A percentile compares a stretch with the other conserved stretches of the same genome.
Conservation (phyloP, 306 rosid genomes). For the Acacia acuminata region DNA sequence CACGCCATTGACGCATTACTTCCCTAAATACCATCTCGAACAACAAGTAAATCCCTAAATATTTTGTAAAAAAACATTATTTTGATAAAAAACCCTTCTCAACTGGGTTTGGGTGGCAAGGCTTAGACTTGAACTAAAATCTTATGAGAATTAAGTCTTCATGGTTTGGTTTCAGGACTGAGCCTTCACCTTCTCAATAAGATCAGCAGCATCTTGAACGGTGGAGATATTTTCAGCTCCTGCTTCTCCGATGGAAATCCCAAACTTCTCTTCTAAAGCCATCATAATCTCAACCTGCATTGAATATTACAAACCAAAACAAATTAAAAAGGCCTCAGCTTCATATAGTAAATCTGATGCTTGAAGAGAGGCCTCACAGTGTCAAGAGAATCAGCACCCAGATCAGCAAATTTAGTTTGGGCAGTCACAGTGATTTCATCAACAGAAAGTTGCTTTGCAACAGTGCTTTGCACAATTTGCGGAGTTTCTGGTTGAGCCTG, state of each 20-base stretch:
- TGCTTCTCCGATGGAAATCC: slow-evolving; percentile 60
- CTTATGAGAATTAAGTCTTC: neutral
- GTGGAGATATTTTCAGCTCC: slow-evolving; percentile 73
- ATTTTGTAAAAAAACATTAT: no score
- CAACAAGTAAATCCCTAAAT: no score
- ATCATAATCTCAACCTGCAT: slow-evolving; percentile 65
- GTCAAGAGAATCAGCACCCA: slow-evolving; percentile 78
- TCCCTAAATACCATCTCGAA: no score
- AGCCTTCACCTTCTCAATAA: slow-evolving; percentile 56
- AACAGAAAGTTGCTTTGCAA: slow-evolving; percentile 66
- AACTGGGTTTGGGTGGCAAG: neutral
- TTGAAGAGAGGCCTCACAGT: slow-evolving; percentile 40
- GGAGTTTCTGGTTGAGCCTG: slow-evolving; percentile 60
- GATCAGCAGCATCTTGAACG: slow-evolving; percentile 74
- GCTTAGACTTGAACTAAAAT: neutral
- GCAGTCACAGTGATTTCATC: slow-evolving; percentile 55
- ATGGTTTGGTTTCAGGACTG: neutral
- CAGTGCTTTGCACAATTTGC: slow-evolving; percentile 54
- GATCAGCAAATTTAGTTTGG: slow-evolving; percentile 60
- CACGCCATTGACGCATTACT: no score
- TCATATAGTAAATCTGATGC: neutral
- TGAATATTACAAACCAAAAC: neutral
- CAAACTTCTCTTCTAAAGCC: slow-evolving; percentile 75
- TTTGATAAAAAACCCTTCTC: no score
- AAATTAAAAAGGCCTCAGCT: neutral